Base-by-base conservation (phyloP, 768 basidiomycete species). In the Amanita jacksonii region DNA sequence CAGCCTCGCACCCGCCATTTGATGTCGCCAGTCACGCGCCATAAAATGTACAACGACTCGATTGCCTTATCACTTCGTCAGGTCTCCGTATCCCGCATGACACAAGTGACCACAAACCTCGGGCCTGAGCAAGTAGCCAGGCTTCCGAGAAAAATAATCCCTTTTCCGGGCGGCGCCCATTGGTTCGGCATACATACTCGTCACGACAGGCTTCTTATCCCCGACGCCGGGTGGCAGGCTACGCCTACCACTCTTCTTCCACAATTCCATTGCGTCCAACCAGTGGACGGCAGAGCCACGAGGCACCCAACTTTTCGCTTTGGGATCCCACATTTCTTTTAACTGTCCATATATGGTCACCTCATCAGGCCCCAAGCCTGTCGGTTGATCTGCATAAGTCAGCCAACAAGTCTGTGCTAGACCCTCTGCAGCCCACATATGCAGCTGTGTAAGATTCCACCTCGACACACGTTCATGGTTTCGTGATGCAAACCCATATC, bases 401-500 rank as follows among this genome's bases (percentile, higher is more conserved):
- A 78, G 53, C 63, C 75, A 85, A 55, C 85, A 87, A 10, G 70
- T 80, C 54, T 82, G 72, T 24, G 80, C 79, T 19, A 88, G 65
- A 13, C 84, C 84, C 55, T 85, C 72, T 1, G 85, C 85, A 3
- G 79, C 85, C 78, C 81, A 86, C 42, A 76, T 62, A 54, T 86
- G 83, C 22, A 81, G 55, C n/a, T 81, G 68, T 37, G 68, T 68
- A n/a, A 82, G 67, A 49, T 76, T 67, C 50, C 74, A 74, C 8
- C 54, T 57, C 10, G 62, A 54, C 8, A 81, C 62, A 1, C 54
- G 54, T 36, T 53, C 45, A 42, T 70, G 67, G 8, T 57, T 59
- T 49, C 48, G 57, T 15, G 58, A 62, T 8, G 64, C 65, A 15
- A 59, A 47, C 8, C 69, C 68, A 40, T 61, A 67, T 2, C 41